Evolutionary conservation across 305 asterid species (phyloP).

Genomic region (Solanum chacoense): DNA sequence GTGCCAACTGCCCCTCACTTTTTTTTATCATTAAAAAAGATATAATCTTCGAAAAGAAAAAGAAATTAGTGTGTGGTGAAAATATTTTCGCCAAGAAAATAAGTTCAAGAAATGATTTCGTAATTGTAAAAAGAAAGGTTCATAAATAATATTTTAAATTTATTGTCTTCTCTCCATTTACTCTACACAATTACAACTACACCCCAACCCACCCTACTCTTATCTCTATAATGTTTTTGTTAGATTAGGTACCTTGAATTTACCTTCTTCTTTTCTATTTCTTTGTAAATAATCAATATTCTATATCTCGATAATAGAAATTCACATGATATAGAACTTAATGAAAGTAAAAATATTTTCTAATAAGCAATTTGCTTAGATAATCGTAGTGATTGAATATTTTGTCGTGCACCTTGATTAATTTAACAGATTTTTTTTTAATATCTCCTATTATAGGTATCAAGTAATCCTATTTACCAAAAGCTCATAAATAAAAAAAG

Average conservation of each 20-base stretch:
- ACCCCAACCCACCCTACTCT: not conserved
- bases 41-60: too few relatives aligned
- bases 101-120: not conserved
- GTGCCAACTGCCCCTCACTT: not conserved
- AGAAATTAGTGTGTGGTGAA: too few relatives aligned
- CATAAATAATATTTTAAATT: not conserved
- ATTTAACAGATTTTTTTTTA: too few relatives aligned
- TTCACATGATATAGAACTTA: not conserved
- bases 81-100: not conserved
- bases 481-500: too few relatives aligned
- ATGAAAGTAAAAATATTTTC: not conserved
- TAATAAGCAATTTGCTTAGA: not conserved
- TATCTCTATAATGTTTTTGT: too few relatives aligned
- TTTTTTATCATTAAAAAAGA: too few relatives aligned
- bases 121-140: not conserved
- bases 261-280: not conserved
- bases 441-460: too few relatives aligned
- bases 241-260: not conserved
- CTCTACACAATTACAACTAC: not conserved
- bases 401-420: rapidly evolving
- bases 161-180: not conserved
- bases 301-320: not conserved
- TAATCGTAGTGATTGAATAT: not conserved
- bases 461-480: not conserved
- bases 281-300: not conserved